Evolutionary conservation across 352 stramenopile species (phyloP).

Genomic region (Phytophthora uliginosa): DNA sequence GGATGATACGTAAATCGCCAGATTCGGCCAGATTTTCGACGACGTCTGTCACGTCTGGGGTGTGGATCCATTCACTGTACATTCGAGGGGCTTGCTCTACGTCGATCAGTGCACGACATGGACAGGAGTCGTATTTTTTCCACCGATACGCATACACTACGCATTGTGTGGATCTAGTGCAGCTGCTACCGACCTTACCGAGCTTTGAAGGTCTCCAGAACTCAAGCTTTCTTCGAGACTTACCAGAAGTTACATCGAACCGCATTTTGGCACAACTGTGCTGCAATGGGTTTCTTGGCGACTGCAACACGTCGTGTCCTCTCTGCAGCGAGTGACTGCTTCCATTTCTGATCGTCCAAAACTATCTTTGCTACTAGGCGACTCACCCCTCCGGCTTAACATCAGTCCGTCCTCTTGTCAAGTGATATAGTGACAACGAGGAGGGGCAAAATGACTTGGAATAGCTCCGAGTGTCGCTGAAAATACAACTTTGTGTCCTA

Average conservation of each 20-base stretch:
- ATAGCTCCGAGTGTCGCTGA: neutral
- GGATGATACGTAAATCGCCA: slow-evolving; percentile 21
- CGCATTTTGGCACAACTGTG: slow-evolving; percentile 12
- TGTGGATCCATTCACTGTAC: slow-evolving; percentile 21
- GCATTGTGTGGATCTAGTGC: neutral
- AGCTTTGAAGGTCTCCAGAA: slow-evolving; percentile 27
- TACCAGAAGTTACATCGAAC: slow-evolving; percentile 17
- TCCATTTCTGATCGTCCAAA: neutral
- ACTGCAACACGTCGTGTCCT: slow-evolving; percentile 14
- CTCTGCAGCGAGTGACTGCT: slow-evolving; percentile 8
- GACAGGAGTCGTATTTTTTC: slow-evolving; percentile 22
- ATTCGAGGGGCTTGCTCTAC: slow-evolving; percentile 20
- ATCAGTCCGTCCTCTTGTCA: neutral
- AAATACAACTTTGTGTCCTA: neutral
- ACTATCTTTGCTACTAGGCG: slow-evolving; percentile 4
- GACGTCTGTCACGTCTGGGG: slow-evolving; percentile 15
- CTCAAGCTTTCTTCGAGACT: slow-evolving; percentile 24
- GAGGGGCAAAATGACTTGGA: neutral
- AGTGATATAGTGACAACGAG: neutral
- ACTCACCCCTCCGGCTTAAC: slow-evolving; percentile 3
- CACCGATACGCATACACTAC: slow-evolving; percentile 1
- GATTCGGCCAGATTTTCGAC: slow-evolving; percentile 25
- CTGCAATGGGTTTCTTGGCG: slow-evolving; percentile 34
- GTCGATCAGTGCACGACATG: slow-evolving; percentile 46
- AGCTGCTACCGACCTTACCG: slow-evolving; percentile 17